These are phyloP conservation scores for Aspergillus sp. DNA, from an alignment of 2,329 filamentous ascomycete genomes.

Conservation along the genomic window DNA sequence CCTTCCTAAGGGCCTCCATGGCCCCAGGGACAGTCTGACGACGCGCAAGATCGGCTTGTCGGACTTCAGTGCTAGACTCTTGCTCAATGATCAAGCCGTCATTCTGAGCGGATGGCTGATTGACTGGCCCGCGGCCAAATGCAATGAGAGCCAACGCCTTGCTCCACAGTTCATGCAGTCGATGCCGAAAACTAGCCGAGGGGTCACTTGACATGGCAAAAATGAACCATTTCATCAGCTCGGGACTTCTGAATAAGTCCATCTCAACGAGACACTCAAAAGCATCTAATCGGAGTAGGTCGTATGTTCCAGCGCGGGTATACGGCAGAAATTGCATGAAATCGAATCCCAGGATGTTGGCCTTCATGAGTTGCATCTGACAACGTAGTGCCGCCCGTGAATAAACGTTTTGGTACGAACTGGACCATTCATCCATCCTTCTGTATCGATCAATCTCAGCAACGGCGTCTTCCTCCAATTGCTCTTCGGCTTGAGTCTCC, in stretches of 20 bases:
- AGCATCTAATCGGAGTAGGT: constrained; percentile 52
- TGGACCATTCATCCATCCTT: constrained; percentile 59
- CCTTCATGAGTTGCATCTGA: constrained; percentile 47
- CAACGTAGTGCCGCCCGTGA: constrained; percentile 55
- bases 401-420: constrained; percentile 58
- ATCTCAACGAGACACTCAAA: constrained; percentile 52
- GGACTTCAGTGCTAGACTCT: constrained; percentile 43
- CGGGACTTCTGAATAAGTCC: constrained; percentile 44
- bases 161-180: constrained; percentile 46
- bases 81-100: constrained; percentile 51
- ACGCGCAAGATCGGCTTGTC: constrained; percentile 47
- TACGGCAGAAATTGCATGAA: constrained; percentile 54
- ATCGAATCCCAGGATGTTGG: constrained; percentile 45
- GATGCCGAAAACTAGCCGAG: constrained; percentile 50
- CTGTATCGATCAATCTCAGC: constrained; percentile 56
- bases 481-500: constrained; percentile 45
- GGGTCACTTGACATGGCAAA: constrained; percentile 49
- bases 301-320: constrained; percentile 51
- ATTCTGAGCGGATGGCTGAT: constrained; percentile 22
- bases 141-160: constrained; percentile 51
- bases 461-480: constrained; percentile 50
- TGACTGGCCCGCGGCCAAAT: constrained; percentile 42
- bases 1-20: constrained; percentile 47
- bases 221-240: constrained; percentile 49
- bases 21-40: constrained; percentile 52